A percentile compares a stretch with the other conserved stretches of the same genome.
phyloP scores from a whole-genome alignment of 345 rosid genomes.

The Eucalyptus paniculata region DNA sequence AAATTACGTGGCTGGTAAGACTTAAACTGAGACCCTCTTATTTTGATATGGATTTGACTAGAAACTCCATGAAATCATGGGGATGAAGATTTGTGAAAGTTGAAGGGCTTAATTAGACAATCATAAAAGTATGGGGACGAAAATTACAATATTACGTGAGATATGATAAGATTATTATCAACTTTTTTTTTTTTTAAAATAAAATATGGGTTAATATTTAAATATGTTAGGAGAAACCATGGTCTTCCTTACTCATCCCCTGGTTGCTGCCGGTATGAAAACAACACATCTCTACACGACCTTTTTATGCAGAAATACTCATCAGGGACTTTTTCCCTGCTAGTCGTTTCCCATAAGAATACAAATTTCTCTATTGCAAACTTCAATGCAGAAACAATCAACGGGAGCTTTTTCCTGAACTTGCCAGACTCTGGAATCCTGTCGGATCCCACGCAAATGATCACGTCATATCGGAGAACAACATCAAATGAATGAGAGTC shows the following conservation, averaged over 20 bases:
- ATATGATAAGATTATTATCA: not conserved
- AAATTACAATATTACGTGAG: not conserved
- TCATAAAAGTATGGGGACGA: not conserved
- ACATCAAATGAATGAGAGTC: not conserved
- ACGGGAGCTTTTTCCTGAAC: not conserved
- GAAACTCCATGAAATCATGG: not conserved
- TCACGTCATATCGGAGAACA: not conserved
- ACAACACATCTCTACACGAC: not conserved
- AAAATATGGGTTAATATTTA: not conserved
- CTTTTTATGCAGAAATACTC: not conserved
- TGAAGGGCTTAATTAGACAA: not conserved
- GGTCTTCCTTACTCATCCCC: not conserved
- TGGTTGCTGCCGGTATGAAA: not conserved
- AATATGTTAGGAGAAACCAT: not conserved
- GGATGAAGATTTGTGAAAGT: not conserved
- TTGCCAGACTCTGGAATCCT: not conserved
- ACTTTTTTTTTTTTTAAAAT: not conserved
- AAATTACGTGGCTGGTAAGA: not conserved
- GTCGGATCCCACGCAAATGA: not conserved
- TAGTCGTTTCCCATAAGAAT: not conserved
- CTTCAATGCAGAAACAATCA: not conserved
- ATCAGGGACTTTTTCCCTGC: not conserved
- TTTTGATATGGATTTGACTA: not conserved
- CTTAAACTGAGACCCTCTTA: not conserved
- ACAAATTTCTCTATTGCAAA: not conserved